Conservation (phyloP, 805 yeast genomes). For the Yarrowia osloensis region DNA sequence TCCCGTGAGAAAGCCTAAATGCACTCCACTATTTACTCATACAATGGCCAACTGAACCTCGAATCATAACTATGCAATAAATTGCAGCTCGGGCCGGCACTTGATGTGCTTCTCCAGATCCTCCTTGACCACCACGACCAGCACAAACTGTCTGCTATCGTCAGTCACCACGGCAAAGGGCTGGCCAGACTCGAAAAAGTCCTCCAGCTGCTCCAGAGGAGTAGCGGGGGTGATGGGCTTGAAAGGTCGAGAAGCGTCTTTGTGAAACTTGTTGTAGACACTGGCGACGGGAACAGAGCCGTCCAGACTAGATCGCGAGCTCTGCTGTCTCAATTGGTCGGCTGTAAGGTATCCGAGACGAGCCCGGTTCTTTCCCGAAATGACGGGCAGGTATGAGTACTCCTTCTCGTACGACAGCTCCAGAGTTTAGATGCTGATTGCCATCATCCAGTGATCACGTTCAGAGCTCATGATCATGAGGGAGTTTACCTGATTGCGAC, state of each 20-base stretch:
- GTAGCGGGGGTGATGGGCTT: constrained; percentile 55
- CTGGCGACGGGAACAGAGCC: constrained; percentile 41
- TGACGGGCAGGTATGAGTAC: constrained; percentile 57
- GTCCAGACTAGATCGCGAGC: constrained; percentile 35
- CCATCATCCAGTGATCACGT: no score
- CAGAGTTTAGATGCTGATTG: constrained; percentile 53
- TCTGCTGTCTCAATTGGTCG: constrained; percentile 44
- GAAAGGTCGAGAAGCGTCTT: constrained; percentile 41
- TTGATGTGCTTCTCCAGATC: constrained; percentile 49
- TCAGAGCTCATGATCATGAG: no score
- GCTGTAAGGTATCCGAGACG: constrained; percentile 55
- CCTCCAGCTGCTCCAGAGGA: constrained; percentile 56
- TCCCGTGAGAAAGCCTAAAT: not conserved
- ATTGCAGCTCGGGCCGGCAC: constrained; percentile 45
- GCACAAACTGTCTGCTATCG: constrained; percentile 53
- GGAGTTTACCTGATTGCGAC: no score
- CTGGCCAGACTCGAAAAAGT: constrained; percentile 52
- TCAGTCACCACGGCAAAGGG: constrained; percentile 61
- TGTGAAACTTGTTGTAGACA: constrained; percentile 40
- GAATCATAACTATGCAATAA: not conserved
- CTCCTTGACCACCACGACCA: constrained; percentile 59
- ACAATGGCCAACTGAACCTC: not conserved
- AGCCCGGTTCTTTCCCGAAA: constrained; percentile 49
- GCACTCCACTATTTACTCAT: not conserved
- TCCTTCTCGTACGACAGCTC: constrained; percentile 59